Conservation (phyloP, 2,329 filamentous ascomycete species). For the Pyrenochaeta sp. region DNA sequence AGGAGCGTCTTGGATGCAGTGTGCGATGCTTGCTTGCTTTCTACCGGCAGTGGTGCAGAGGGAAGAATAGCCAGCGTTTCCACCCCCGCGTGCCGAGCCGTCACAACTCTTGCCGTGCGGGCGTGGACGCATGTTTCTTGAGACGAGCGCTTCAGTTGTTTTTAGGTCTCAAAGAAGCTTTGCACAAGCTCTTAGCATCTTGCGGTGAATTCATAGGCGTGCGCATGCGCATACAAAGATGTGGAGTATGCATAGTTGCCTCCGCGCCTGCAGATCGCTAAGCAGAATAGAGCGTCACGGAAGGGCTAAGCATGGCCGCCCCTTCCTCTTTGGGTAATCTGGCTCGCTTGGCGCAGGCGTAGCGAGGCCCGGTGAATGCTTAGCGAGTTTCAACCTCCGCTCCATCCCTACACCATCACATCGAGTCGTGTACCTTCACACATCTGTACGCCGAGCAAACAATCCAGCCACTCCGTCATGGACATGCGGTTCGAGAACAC, state of each 20-base stretch:
- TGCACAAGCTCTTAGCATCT: no score
- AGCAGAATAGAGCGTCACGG: slow-evolving; percentile 24
- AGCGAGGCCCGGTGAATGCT: slow-evolving; percentile 23
- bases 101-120: slow-evolving; percentile 2
- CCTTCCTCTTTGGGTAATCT: slow-evolving; percentile 6
- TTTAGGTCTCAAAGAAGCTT: no score
- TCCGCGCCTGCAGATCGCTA: slow-evolving; percentile 33
- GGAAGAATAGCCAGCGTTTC: slow-evolving; percentile 6
- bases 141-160: no score
- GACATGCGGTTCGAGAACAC: slow-evolving; percentile 17
- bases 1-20: slow-evolving; percentile 5
- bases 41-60: slow-evolving; percentile 7
- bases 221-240: not conserved
- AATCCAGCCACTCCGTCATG: slow-evolving; percentile 22
- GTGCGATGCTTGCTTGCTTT: slow-evolving; percentile 9
- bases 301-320: slow-evolving; percentile 23
- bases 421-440: slow-evolving; percentile 19
- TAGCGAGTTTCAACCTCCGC: slow-evolving; percentile 40
- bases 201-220: no score
- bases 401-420: slow-evolving; percentile 20
- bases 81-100: slow-evolving; percentile 3
- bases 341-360: slow-evolving; percentile 10
- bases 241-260: slow-evolving; percentile 3
- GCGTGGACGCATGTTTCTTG: no score
- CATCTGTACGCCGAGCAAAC: slow-evolving; percentile 9